Percentiles rank a stretch among this genome's conserved stretches.
Conservation (phyloP, 371 early-diverging fungal species). For the Encephalitozoon cuniculi region DNA sequence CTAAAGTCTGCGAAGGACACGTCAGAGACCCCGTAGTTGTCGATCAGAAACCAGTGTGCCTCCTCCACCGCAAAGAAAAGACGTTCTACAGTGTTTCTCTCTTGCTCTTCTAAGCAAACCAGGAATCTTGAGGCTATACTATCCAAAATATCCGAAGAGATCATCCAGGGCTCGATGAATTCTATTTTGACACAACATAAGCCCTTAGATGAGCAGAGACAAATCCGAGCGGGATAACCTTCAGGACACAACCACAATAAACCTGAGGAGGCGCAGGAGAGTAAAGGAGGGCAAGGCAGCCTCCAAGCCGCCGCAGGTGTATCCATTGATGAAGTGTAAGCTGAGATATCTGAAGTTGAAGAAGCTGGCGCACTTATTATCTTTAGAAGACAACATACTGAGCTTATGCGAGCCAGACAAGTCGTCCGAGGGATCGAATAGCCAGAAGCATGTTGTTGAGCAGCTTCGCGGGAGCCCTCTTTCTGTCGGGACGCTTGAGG, state of each 20-base stretch:
- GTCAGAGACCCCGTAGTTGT: conserved; percentile 76
- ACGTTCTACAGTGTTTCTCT: conserved; percentile 73
- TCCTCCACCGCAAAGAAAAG: conserved; percentile 96
- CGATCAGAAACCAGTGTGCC: conserved; percentile 98
- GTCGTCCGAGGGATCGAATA: conserved; percentile 31
- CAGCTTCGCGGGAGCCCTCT: conserved; percentile 97
- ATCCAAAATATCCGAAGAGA: conserved; percentile 45
- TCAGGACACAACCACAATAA: conserved; percentile 38
- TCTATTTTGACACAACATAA: neutral
- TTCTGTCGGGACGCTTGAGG: conserved; percentile 91
- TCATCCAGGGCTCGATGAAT: conserved; percentile 19
- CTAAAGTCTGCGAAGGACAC: conserved; percentile 58
- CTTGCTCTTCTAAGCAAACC: conserved; percentile 82
- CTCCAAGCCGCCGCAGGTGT: conserved; percentile 32
- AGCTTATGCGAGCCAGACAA: conserved; percentile 32
- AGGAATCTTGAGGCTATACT: conserved; percentile 69
- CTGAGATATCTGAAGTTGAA: conserved; percentile 50
- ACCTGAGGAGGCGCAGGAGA: conserved; percentile 42
- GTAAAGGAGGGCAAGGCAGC: conserved; percentile 42
- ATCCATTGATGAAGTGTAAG: conserved; percentile 55
- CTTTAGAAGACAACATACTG: conserved; percentile 58
- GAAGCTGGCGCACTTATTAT: conserved; percentile 52
- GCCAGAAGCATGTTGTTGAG: conserved; percentile 76
- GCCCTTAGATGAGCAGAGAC: conserved; percentile 34
- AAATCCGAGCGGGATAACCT: conserved; percentile 2